Percentiles rank a stretch among this genome's conserved stretches.
phyloP scores from a whole-genome alignment of 2,329 filamentous ascomycete genomes.

The Xylariaceae sp. region DNA sequence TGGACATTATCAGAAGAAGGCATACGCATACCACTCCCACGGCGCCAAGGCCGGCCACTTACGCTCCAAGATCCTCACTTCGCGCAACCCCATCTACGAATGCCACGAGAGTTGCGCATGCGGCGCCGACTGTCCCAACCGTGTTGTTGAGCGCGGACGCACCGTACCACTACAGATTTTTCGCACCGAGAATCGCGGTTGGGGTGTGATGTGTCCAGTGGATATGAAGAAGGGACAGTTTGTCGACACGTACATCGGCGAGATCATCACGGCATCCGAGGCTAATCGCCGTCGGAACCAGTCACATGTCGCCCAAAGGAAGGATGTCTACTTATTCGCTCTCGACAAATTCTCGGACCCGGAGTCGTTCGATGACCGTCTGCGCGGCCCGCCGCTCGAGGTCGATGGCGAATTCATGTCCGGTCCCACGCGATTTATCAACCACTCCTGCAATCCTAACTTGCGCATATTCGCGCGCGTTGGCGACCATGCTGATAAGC shows the following conservation, averaged over 20 bases:
- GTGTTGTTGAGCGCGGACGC: constrained; percentile 71
- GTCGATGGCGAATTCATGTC: constrained; percentile 73
- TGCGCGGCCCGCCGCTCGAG: constrained; percentile 54
- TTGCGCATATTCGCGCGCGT: constrained; percentile 75
- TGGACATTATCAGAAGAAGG: constrained; percentile 26
- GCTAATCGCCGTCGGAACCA: constrained; percentile 60
- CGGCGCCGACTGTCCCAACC: constrained; percentile 61
- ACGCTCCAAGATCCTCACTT: constrained; percentile 48
- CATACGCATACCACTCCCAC: constrained; percentile 62
- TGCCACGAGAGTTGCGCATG: constrained; percentile 72
- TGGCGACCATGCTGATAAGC: constrained; percentile 69
- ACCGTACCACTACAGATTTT: constrained; percentile 72
- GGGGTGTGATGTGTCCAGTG: constrained; percentile 66
- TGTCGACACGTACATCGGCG: constrained; percentile 74
- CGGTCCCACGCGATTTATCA: constrained; percentile 76
- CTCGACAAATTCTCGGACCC: constrained; percentile 74
- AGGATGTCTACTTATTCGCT: constrained; percentile 74
- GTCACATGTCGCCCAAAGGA: constrained; percentile 54
- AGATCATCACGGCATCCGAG: constrained; percentile 61
- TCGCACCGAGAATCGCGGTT: constrained; percentile 67
- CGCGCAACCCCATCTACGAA: constrained; percentile 68
- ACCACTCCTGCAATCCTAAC: constrained; percentile 78
- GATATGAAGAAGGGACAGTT: constrained; percentile 70
- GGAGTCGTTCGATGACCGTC: constrained; percentile 50
- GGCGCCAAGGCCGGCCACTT: constrained; percentile 51